Evolutionary conservation across 108 stramenopile species (phyloP), one percentile per base, ranked within the genome.

Genomic region (Cyclotella distinguenda): DNA sequence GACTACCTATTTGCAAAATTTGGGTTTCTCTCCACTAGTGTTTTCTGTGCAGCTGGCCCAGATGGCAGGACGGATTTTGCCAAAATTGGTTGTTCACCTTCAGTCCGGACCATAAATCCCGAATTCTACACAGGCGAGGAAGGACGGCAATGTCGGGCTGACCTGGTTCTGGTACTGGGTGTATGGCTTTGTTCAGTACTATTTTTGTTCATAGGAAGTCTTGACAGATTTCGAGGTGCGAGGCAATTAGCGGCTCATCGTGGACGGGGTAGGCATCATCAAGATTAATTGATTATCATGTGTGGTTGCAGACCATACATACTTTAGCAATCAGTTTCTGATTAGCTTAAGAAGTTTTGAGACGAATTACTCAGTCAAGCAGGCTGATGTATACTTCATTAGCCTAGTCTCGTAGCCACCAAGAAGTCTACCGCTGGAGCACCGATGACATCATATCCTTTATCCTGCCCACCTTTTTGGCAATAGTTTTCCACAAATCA

Each of bases 31-130:
- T 65, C 62, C 27, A 44, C 40, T 22, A 40, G 44, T 4, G 16
- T 66, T 16, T 15, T 67, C 8, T 79, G 75, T 23, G 31, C 46
- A 19, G 72, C 72, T 13, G 51, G 58, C 22, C 50, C 33, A 13
- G 59, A 59, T 31, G 73, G 42, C 22, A 84, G 60, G 49, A 71
- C 49, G 0, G 59, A 64, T 32, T 58, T 60, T 40, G 31, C 43
- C 3, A 43, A 52, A 2, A 43, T 43, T 31, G 81, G 83, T 3
- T 92, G 90, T 66, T 89, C 85, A 34, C 81, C 86, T 38, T 72
- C 86, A 25, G 50, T 80, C 9, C 67, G 82, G 48, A 78, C 78
- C 34, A 88, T 84, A 16, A 80, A 86, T 43, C 66, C 86, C 30
- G 70, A 87, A 34, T 88, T 87, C 62, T 78, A 85, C 49, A 54